phyloP scores from a whole-genome alignment of 2,329 filamentous ascomycete species.

The Ophioceras dolichostomum region DNA sequence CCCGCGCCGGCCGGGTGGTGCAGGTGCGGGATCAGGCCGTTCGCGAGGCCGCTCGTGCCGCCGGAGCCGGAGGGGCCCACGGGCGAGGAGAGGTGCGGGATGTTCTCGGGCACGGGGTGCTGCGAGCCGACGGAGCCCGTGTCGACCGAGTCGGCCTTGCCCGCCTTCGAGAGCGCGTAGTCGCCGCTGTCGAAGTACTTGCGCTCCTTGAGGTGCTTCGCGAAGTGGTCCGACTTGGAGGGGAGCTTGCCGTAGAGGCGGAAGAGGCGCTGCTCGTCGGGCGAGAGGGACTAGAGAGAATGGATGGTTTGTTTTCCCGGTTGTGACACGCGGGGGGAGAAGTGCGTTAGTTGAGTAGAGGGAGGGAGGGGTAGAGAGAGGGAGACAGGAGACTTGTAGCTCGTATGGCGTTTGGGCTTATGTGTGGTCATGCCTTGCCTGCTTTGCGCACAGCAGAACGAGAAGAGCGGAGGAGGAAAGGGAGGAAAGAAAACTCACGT shows the following conservation, averaged over 20 bases:
- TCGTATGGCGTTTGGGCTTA: no score
- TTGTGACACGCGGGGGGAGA: not conserved
- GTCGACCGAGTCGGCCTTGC: slow-evolving; percentile 88
- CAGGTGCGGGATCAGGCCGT: slow-evolving; percentile 6
- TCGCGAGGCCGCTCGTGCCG: slow-evolving; percentile 20
- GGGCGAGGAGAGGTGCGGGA: slow-evolving; percentile 73
- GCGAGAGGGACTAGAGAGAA: slow-evolving; percentile 54
- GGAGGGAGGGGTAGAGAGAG: no score
- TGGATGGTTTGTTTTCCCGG: not conserved
- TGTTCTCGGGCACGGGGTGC: slow-evolving; percentile 90
- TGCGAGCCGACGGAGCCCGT: slow-evolving; percentile 89
- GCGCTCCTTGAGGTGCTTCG: slow-evolving; percentile 98
- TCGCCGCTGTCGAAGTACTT: slow-evolving; percentile 98
- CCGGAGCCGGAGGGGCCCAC: slow-evolving; percentile 26
- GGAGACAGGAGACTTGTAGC: no score
- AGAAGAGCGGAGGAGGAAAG: no score
- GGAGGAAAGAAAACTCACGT: slow-evolving; percentile 53
- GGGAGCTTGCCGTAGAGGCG: slow-evolving; percentile 96
- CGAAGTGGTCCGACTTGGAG: slow-evolving; percentile 88
- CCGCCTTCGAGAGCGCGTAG: slow-evolving; percentile 93
- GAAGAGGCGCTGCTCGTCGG: slow-evolving; percentile 94
- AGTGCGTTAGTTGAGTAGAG: no score
- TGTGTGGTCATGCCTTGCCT: no score
- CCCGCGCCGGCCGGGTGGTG: slow-evolving; percentile 12
- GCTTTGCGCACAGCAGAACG: no score